These are phyloP conservation scores for Coprinopsis marcescibilis DNA, from an alignment of 768 basidiomycete genomes.

Conservation along the genomic window DNA sequence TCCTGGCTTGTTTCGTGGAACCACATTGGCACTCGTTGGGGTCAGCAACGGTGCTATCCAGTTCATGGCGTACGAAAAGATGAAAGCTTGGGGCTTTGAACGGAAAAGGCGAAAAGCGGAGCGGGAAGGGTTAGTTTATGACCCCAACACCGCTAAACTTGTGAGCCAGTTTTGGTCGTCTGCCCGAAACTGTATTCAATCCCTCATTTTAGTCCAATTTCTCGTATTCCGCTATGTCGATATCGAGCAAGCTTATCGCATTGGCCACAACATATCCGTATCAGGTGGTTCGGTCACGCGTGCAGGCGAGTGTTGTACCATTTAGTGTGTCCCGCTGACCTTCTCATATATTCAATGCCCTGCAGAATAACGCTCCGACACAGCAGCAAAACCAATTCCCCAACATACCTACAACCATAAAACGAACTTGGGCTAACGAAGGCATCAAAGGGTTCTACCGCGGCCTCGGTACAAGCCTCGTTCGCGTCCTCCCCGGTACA, in stretches of 20 bases:
- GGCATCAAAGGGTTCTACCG: constrained; percentile 88
- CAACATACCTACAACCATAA: constrained; percentile 75
- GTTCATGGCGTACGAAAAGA: constrained; percentile 94
- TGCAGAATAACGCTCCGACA: constrained; percentile 51
- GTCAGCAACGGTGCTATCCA: constrained; percentile 94
- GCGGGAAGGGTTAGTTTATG: constrained; percentile 58
- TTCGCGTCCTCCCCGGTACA: constrained; percentile 93
- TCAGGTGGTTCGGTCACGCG: constrained; percentile 90
- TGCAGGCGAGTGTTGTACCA: constrained; percentile 58
- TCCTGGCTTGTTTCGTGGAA: constrained; percentile 81
- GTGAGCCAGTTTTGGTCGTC: constrained; percentile 42
- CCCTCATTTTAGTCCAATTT: constrained; percentile 67
- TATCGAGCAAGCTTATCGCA: constrained; percentile 81
- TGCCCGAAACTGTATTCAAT: constrained; percentile 2
- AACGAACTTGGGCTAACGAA: constrained; percentile 76
- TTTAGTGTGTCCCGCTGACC: background rate
- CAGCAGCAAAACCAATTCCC: constrained; percentile 61
- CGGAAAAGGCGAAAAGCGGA: constrained; percentile 61
- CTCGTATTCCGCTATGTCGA: constrained; percentile 89
- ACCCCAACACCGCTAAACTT: constrained; percentile 75
- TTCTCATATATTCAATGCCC: background rate
- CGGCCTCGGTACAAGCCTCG: constrained; percentile 88
- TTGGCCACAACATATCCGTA: constrained; percentile 90
- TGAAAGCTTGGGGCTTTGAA: constrained; percentile 88
- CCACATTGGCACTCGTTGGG: constrained; percentile 81